A percentile compares a stretch with the other conserved stretches of the same genome.
Evolutionary conservation across 805 yeast genomes (phyloP).

Genomic region (Metschnikowia sp.): DNA sequence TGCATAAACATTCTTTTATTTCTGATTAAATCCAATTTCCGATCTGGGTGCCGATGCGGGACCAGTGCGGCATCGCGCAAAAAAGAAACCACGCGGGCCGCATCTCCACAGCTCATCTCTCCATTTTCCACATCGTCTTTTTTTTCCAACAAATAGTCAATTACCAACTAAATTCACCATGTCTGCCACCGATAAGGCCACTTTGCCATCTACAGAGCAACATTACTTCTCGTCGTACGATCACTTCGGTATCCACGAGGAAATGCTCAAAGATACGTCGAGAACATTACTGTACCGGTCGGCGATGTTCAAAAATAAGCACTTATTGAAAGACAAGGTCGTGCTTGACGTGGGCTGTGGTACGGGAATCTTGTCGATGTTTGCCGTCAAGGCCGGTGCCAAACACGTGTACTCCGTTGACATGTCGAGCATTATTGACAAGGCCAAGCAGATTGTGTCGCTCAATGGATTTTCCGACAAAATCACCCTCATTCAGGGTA

Average conservation of each 20-base stretch:
- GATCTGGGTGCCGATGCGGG: not conserved
- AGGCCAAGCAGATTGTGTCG: constrained; percentile 87
- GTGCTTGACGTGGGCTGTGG: constrained; percentile 99
- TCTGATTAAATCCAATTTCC: too few relatives aligned
- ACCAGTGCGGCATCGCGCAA: not conserved
- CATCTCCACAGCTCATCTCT: constrained; percentile 1
- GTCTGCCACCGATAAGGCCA: constrained; percentile 65
- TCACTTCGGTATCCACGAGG: constrained; percentile 97
- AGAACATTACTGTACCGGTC: constrained; percentile 89
- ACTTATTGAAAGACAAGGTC: constrained; percentile 84
- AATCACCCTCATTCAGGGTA: constrained; percentile 86
- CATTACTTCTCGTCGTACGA: constrained; percentile 95
- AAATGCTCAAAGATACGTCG: constrained; percentile 93
- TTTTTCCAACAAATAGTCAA: not conserved
- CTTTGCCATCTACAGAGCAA: constrained; percentile 74
- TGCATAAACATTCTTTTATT: too few relatives aligned
- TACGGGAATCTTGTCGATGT: constrained; percentile 95
- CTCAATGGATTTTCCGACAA: constrained; percentile 82
- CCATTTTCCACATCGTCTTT: not conserved
- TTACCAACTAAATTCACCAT: not conserved
- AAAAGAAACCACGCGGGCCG: not conserved
- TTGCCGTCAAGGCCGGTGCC: constrained; percentile 98
- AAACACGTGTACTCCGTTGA: constrained; percentile 97
- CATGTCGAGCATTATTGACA: constrained; percentile 92
- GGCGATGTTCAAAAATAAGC: constrained; percentile 87